These are phyloP conservation scores for Mycena venus DNA, from an alignment of 768 basidiomycete species.

Conservation along the genomic window DNA sequence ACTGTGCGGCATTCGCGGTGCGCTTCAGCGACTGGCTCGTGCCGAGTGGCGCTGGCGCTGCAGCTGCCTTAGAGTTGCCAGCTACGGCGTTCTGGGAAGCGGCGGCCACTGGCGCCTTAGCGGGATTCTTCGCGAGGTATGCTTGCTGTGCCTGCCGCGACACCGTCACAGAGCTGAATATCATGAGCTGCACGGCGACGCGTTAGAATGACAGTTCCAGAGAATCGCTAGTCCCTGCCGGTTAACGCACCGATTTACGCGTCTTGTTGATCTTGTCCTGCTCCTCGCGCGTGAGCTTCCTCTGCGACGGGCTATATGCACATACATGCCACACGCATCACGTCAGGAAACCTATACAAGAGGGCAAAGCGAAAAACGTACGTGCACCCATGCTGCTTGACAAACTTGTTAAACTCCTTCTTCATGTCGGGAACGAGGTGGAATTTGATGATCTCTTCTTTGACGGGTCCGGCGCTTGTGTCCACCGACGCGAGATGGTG, in stretches of 20 bases:
- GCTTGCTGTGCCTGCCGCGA: conserved; percentile 26
- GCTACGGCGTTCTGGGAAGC: conserved; percentile 2
- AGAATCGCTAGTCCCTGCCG: too few relatives aligned
- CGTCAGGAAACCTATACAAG: neutral
- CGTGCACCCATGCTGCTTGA: conserved; percentile 46
- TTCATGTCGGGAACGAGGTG: conserved; percentile 49
- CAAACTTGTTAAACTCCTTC: conserved; percentile 42
- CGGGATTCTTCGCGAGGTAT: conserved; percentile 31
- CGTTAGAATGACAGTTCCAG: neutral
- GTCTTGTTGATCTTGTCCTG: conserved; percentile 46
- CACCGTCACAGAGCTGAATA: conserved; percentile 31
- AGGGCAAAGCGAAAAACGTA: conserved; percentile 28
- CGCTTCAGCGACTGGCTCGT: conserved; percentile 26
- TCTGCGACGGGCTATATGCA: conserved; percentile 39
- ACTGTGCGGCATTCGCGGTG: conserved; percentile 18
- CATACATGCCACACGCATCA: neutral
- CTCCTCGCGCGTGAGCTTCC: conserved; percentile 43
- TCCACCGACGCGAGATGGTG: conserved; percentile 42
- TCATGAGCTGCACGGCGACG: conserved; percentile 27
- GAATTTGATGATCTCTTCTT: conserved; percentile 44
- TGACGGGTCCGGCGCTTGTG: conserved; percentile 38
- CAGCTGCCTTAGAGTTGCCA: neutral
- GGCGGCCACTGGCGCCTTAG: neutral
- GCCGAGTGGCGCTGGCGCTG: conserved; percentile 1
- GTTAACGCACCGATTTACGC: conserved; percentile 45